Base-by-base conservation (phyloP, 139 green algal genomes). In the Raphidocelis subcapitata region DNA sequence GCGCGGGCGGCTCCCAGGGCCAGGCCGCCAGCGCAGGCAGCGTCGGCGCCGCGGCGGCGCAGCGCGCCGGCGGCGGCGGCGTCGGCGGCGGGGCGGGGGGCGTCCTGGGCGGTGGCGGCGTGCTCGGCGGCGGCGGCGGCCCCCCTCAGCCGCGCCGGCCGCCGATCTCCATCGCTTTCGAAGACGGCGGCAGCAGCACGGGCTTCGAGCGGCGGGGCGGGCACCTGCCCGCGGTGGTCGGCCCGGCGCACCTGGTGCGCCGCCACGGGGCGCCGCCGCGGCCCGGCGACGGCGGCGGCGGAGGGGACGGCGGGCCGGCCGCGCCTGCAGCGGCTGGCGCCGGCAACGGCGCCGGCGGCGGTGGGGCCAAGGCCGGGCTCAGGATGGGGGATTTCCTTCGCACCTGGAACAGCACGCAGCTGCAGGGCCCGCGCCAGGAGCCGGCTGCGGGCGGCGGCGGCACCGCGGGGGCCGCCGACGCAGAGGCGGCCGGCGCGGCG, bases 391-490 rank as follows among this genome's bases (percentile, higher is more conserved):
- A 72, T 20, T 72, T 73, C 46, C 63, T 78, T 3, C 49, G 36
- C 18, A 37, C 35, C 3, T 85, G 47, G 76, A 79, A 73, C 62
- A 84, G 70, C 70, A 85, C 56, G 23, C 76, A 84, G 46, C 52
- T 60, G 23, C 64, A 79, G 62, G 54, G 61, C 1, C 20, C 21
- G 41, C n/a, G n/a, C n/a, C n/a, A n/a, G n/a, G n/a, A n/a, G n/a
- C n/a, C n/a, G n/a, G n/a, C n/a, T n/a, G n/a, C 41, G 12, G 41
- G 41, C 8, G 41, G 41, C 8, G 8, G 41, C 41, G 12, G 41
- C 41, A 49, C 41, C 8, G 72, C 32, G 61, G 62, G 15, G 36
- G n/a, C 49, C 71, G 66, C 72, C 77, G 71, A 28, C 51, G 32
- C 68, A 74, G 47, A 33, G 69, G 57, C 67, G 61, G 61, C 18